Percentiles rank a stretch among this genome's conserved stretches.
phyloP scores from a whole-genome alignment of 371 early-diverging fungal species.

The Mortierella sp. region DNA sequence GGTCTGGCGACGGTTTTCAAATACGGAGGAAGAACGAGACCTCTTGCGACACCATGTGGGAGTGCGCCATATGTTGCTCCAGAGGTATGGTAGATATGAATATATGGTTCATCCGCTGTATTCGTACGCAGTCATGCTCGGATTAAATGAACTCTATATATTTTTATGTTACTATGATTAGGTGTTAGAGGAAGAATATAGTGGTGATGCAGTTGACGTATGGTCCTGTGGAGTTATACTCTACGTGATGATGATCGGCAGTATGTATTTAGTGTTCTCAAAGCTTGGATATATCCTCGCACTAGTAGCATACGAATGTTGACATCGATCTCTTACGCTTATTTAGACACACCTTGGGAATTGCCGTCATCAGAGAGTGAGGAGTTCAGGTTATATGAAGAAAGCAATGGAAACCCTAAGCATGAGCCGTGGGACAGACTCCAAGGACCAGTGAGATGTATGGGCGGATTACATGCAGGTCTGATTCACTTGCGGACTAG shows the following conservation, averaged over 20 bases:
- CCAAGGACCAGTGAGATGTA: slow-evolving; percentile 59
- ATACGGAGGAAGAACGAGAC: slow-evolving; percentile 58
- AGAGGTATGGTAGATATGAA: slow-evolving; percentile 77
- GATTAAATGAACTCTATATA: neutral
- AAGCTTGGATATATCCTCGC: neutral
- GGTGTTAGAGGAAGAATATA: slow-evolving; percentile 72
- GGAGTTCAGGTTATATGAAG: slow-evolving; percentile 60
- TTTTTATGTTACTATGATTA: slow-evolving; percentile 9
- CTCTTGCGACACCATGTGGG: slow-evolving; percentile 83
- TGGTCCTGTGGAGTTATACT: slow-evolving; percentile 96
- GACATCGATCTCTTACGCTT: neutral
- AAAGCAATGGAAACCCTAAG: slow-evolving; percentile 32
- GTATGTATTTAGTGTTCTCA: slow-evolving; percentile 34
- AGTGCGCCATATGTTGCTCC: slow-evolving; percentile 93
- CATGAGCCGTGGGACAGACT: slow-evolving; percentile 67
- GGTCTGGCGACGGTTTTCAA: slow-evolving; percentile 89
- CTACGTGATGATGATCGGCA: slow-evolving; percentile 88
- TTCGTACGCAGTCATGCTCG: neutral
- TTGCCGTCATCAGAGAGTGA: slow-evolving; percentile 68
- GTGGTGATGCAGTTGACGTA: slow-evolving; percentile 90
- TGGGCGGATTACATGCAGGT: neutral
- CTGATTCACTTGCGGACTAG: neutral
- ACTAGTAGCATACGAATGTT: neutral
- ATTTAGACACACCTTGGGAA: slow-evolving; percentile 75
- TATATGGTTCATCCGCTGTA: neutral